Percentiles rank a stretch among this genome's conserved stretches.
These are phyloP conservation scores for Fusarium austroafricanum DNA, from an alignment of 2,329 filamentous ascomycete species.

Conservation along the genomic window DNA sequence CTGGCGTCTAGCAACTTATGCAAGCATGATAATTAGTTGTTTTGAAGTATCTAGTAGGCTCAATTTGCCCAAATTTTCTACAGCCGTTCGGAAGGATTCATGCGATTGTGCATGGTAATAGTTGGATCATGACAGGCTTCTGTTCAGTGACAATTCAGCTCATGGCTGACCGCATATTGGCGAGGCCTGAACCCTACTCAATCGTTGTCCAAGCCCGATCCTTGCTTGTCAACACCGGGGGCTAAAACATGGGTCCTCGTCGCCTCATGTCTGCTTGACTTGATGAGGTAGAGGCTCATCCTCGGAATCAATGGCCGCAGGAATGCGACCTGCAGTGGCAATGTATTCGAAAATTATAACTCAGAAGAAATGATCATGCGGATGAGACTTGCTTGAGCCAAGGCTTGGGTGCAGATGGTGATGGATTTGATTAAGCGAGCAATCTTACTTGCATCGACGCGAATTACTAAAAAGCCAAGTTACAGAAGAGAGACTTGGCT, in stretches of 20 bases:
- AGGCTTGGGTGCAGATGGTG: constrained; percentile 3
- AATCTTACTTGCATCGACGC: constrained; percentile 35
- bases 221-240: constrained; percentile 20
- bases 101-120: not conserved
- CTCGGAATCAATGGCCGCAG: constrained; percentile 1
- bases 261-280: constrained; percentile 12
- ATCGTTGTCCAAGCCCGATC: constrained; percentile 14
- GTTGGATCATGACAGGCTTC: constrained; percentile 7
- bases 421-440: not conserved
- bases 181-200: constrained; percentile 26
- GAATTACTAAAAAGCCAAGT: constrained; percentile 17
- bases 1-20: not conserved
- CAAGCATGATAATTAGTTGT: not conserved
- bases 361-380: not conserved
- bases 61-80: not conserved
- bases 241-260: constrained; percentile 12
- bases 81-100: not conserved
- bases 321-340: constrained; percentile 3
- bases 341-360: constrained; percentile 9
- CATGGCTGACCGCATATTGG: constrained; percentile 35
- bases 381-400: constrained; percentile 1
- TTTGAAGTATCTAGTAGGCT: not conserved
- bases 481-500: constrained; percentile 8
- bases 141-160: constrained; percentile 18
- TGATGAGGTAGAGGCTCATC: not conserved